Conservation (phyloP, 345 rosid genomes). For the Diplotaxis tenuifolia region DNA sequence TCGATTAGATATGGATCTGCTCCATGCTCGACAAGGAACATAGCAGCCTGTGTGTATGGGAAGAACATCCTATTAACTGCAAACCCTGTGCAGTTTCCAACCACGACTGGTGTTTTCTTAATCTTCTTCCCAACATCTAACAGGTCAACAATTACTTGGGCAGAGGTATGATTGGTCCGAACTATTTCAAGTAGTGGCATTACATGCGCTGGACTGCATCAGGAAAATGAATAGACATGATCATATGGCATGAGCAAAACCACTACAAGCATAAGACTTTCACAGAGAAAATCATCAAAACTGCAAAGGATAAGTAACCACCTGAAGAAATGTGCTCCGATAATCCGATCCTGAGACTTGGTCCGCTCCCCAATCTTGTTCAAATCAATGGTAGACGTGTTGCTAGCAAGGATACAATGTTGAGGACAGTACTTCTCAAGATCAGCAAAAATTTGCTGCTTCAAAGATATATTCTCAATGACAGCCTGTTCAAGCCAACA, state of each 20-base stretch:
- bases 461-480: slow-evolving; percentile 80
- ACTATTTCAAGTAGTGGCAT: slow-evolving; percentile 97
- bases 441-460: slow-evolving; percentile 93
- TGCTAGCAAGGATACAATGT: slow-evolving; percentile 86
- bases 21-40: slow-evolving; percentile 83
- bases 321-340: slow-evolving; percentile 99
- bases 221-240: slow-evolving; percentile 29
- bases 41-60: slow-evolving; percentile 81
- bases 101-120: slow-evolving; percentile 89
- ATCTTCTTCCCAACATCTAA: slow-evolving; percentile 88
- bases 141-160: slow-evolving; percentile 87
- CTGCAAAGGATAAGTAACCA: slow-evolving; percentile 28
- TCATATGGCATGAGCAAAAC: slow-evolving; percentile 13
- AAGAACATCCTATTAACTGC: slow-evolving; percentile 98
- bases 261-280: not conserved
- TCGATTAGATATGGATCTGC: slow-evolving; percentile 78
- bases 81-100: slow-evolving; percentile 98
- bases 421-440: slow-evolving; percentile 88
- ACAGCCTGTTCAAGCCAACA: slow-evolving; percentile 76
- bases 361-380: slow-evolving; percentile 78
- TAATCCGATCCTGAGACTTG: slow-evolving; percentile 72
- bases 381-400: slow-evolving; percentile 96
- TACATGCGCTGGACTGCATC: slow-evolving; percentile 88
- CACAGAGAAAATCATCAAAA: slow-evolving; percentile 2
- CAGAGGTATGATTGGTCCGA: slow-evolving; percentile 76